Conservation (phyloP, 495 filamentous ascomycete species). For the Bacidia gigantensis region DNA sequence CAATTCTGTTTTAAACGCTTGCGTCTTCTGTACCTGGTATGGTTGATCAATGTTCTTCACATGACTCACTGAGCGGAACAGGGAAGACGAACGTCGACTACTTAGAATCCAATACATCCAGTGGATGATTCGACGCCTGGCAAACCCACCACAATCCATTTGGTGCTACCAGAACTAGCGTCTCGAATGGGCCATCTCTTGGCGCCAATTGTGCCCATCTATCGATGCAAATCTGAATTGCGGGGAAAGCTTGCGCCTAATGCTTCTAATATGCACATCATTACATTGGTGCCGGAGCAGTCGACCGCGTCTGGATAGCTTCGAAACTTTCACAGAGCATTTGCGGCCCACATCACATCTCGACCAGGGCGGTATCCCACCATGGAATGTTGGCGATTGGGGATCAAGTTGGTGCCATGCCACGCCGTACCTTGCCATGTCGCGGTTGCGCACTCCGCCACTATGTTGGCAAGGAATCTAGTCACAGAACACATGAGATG, state of each 20-base stretch:
- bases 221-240: neutral
- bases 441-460: neutral
- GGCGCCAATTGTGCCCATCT: conserved; percentile 8
- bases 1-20: too few species aligned
- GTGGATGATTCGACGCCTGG: neutral
- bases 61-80: too few species aligned
- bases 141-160: too few species aligned
- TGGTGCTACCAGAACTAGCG: conserved; percentile 2
- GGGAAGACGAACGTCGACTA: too few species aligned
- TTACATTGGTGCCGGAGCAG: conserved; percentile 4
- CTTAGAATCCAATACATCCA: neutral
- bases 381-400: conserved; percentile 1
- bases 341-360: neutral
- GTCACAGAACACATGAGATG: neutral
- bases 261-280: neutral
- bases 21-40: too few species aligned
- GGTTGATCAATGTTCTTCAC: too few species aligned
- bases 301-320: neutral
- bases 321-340: neutral
- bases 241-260: neutral
- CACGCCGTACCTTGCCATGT: neutral
- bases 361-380: neutral
- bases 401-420: neutral
- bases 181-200: conserved; percentile 7
- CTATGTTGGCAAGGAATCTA: neutral